phyloP scores from a whole-genome alignment of 2,329 filamentous ascomycete species.

The Cytospora paraplurivora region DNA sequence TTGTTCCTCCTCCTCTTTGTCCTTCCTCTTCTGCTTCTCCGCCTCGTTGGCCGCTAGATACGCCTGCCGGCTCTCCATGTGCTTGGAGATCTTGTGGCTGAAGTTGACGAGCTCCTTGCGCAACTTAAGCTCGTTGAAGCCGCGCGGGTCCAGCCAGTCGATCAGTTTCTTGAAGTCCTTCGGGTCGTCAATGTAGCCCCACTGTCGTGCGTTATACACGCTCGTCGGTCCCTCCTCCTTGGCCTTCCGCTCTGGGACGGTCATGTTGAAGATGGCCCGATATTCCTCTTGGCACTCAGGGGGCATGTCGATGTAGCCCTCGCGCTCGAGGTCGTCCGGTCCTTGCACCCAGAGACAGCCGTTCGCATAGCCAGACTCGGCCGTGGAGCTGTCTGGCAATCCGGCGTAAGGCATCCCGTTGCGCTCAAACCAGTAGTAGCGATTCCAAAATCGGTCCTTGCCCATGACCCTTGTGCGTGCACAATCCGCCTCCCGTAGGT shows the following conservation, averaged over 20 bases:
- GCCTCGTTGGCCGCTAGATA: conserved; percentile 62
- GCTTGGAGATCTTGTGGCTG: conserved; percentile 71
- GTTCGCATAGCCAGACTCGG: conserved; percentile 85
- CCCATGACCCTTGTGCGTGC: conserved; percentile 86
- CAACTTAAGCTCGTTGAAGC: conserved; percentile 82
- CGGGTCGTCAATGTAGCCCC: conserved; percentile 88
- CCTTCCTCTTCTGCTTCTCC: conserved; percentile 43
- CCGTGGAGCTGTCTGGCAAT: conserved; percentile 84
- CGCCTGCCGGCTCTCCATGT: conserved; percentile 78
- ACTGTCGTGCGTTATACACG: conserved; percentile 76
- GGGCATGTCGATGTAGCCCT: conserved; percentile 81
- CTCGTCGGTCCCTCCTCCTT: conserved; percentile 82
- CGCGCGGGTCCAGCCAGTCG: conserved; percentile 84
- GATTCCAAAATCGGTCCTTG: conserved; percentile 96
- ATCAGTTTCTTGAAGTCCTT: conserved; percentile 77
- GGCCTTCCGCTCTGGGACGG: conserved; percentile 80
- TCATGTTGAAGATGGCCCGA: conserved; percentile 75
- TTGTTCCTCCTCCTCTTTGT: conserved; percentile 32
- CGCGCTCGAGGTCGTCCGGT: conserved; percentile 82
- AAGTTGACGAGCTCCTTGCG: conserved; percentile 82
- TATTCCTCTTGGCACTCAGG: conserved; percentile 75
- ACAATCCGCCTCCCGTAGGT: conserved; percentile 91
- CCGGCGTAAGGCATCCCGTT: conserved; percentile 97
- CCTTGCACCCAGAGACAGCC: conserved; percentile 96
- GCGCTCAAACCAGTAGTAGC: conserved; percentile 98